Conservation (phyloP, 2,329 filamentous ascomycete species). For the Nannizziopsis arthrosporioides region DNA sequence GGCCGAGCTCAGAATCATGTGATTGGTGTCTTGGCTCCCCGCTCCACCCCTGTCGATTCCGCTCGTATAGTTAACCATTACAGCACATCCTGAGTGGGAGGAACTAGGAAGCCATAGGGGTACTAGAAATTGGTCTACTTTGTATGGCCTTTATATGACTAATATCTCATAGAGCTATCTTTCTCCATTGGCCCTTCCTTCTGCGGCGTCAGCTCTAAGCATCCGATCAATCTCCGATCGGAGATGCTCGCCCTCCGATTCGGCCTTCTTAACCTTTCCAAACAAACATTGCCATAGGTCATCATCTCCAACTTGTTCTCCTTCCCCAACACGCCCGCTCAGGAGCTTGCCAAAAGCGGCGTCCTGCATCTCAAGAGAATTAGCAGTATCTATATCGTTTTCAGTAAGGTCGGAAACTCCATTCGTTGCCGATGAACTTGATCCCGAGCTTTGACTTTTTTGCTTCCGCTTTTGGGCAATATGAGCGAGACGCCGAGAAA, state of each 20-base stretch:
- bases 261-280: slow-evolving; percentile 39
- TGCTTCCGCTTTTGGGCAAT: slow-evolving; percentile 44
- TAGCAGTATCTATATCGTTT: slow-evolving; percentile 67
- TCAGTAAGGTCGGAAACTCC: slow-evolving; percentile 29
- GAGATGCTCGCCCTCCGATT: neutral
- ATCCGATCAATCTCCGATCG: slow-evolving; percentile 38
- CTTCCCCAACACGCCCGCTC: slow-evolving; percentile 55
- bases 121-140: too few species aligned
- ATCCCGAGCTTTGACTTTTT: slow-evolving; percentile 28
- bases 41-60: too few species aligned
- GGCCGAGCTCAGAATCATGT: too few species aligned
- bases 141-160: neutral
- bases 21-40: too few species aligned
- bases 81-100: too few species aligned
- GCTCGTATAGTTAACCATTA: too few species aligned
- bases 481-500: slow-evolving; percentile 65
- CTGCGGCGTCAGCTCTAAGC: slow-evolving; percentile 45
- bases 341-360: slow-evolving; percentile 60
- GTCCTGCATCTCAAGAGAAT: slow-evolving; percentile 70
- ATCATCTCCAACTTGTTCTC: slow-evolving; percentile 64
- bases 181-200: slow-evolving; percentile 18
- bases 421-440: slow-evolving; percentile 11
- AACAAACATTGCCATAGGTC: slow-evolving; percentile 89
- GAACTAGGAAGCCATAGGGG: too few species aligned
- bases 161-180: neutral